phyloP scores from a whole-genome alignment of 2,329 filamentous ascomycete genomes.

The Curvularia sp. region DNA sequence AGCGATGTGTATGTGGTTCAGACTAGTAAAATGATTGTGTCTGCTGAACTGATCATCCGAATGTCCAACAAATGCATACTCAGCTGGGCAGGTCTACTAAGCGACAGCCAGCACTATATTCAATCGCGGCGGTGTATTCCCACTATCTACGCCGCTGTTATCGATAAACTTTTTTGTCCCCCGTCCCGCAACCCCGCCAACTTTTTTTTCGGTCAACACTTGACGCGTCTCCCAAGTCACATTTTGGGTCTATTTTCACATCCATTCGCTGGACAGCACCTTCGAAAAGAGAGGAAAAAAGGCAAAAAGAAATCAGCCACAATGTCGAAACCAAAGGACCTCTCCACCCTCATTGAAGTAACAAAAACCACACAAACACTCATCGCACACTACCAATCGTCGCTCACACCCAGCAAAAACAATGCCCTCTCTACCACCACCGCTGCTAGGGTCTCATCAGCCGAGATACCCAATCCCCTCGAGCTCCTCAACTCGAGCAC shows the following conservation, averaged over 20 bases:
- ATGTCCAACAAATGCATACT: neutral
- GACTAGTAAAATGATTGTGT: too few relatives aligned
- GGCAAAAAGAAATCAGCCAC: neutral
- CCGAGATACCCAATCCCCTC: slow-evolving; percentile 58
- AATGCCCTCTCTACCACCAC: neutral
- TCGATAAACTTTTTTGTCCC: slow-evolving; percentile 3
- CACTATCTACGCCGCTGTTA: neutral
- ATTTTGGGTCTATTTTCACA: neutral
- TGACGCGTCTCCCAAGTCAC: neutral
- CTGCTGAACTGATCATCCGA: neutral
- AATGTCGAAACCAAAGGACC: slow-evolving; percentile 37
- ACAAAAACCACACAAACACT: slow-evolving; percentile 48
- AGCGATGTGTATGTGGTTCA: neutral
- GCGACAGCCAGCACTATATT: neutral
- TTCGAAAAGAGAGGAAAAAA: neutral
- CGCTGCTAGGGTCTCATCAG: slow-evolving; percentile 15
- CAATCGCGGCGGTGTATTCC: neutral
- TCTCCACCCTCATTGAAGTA: slow-evolving; percentile 43
- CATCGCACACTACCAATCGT: slow-evolving; percentile 46
- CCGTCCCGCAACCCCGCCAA: slow-evolving; percentile 2
- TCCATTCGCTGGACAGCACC: neutral
- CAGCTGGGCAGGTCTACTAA: too few relatives aligned
- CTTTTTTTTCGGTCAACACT: slow-evolving; percentile 1
- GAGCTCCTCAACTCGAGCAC: slow-evolving; percentile 74
- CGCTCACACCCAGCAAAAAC: slow-evolving; percentile 34